These are phyloP conservation scores for Galeopsis tetrahit DNA, from an alignment of 257 asterid species.

Conservation along the genomic window DNA sequence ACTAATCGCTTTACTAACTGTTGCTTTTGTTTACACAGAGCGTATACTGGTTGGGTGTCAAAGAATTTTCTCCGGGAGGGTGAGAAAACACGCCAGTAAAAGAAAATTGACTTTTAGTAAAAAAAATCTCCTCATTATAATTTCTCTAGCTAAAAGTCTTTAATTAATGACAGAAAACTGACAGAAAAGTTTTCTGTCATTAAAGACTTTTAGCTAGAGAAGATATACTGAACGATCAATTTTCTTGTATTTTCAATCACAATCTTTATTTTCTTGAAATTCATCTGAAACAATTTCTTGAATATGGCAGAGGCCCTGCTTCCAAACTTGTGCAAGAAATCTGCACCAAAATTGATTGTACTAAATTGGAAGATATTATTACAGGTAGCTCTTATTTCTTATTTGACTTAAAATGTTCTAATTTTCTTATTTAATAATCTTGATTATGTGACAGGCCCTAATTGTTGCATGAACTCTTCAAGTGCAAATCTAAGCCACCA, in stretches of 20 bases:
- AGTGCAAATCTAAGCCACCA: conserved; percentile 41
- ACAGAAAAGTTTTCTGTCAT: no score
- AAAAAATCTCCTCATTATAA: no score
- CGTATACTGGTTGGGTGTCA: conserved; percentile 66
- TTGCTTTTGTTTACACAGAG: conserved; percentile 32
- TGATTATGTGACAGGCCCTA: conserved; percentile 50
- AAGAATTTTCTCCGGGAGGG: conserved; percentile 65
- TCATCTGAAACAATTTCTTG: conserved; percentile 6
- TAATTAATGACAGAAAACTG: no score
- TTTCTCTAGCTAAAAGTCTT: no score
- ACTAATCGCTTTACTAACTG: not conserved
- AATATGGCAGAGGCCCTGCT: conserved; percentile 51
- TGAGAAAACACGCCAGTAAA: no score
- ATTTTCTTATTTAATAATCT: no score
- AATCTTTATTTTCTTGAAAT: not conserved
- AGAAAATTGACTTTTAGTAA: no score
- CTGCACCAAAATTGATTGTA: conserved; percentile 59
- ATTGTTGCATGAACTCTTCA: conserved; percentile 72
- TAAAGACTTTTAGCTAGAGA: no score
- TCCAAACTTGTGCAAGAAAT: conserved; percentile 57
- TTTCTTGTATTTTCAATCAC: no score
- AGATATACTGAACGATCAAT: no score
- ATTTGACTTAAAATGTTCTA: no score
- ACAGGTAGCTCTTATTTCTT: no score
- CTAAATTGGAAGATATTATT: conserved; percentile 49